These are phyloP conservation scores for Pugionium cornutum DNA, from an alignment of 345 rosid genomes.

Conservation along the genomic window DNA sequence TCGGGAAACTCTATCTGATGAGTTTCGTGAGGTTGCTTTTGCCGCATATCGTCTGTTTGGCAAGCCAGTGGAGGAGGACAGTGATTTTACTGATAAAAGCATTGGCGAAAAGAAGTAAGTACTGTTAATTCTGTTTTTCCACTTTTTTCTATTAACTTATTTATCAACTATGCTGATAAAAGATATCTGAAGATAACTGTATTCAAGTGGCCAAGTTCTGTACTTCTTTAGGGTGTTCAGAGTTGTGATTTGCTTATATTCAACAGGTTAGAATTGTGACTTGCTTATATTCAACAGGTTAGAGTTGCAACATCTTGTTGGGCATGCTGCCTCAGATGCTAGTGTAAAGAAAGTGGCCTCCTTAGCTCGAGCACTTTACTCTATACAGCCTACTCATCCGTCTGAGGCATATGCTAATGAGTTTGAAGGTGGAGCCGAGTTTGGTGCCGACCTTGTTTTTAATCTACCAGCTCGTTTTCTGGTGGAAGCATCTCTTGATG, in stretches of 20 bases:
- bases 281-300: constrained; percentile 48
- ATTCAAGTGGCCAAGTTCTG: constrained; percentile 18
- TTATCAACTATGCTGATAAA: neutral
- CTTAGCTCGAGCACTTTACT: constrained; percentile 55
- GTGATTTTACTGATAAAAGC: constrained; percentile 32
- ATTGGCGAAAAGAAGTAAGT: constrained; percentile 47
- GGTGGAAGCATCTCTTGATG: constrained; percentile 61
- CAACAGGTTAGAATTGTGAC: constrained; percentile 74
- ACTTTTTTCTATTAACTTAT: neutral
- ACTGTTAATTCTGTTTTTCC: neutral
- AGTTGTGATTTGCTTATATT: constrained; percentile 8
- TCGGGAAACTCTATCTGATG: constrained; percentile 78
- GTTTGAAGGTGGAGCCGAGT: constrained; percentile 52
- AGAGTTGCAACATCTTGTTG: constrained; percentile 71
- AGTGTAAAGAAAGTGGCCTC: constrained; percentile 56
- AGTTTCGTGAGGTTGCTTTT: constrained; percentile 70
- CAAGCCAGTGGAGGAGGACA: constrained; percentile 49
- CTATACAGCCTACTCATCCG: constrained; percentile 54
- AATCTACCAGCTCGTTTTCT: constrained; percentile 76
- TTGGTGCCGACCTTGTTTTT: constrained; percentile 79
- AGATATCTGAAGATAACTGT: neutral
- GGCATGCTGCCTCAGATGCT: constrained; percentile 58
- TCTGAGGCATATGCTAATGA: constrained; percentile 46
- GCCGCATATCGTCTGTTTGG: constrained; percentile 56
- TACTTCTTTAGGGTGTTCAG: constrained; percentile 5